A percentile compares a stretch with the other conserved stretches of the same genome.
Evolutionary conservation across 306 rosid genomes (phyloP).

Genomic region (Clitoria ternatea): DNA sequence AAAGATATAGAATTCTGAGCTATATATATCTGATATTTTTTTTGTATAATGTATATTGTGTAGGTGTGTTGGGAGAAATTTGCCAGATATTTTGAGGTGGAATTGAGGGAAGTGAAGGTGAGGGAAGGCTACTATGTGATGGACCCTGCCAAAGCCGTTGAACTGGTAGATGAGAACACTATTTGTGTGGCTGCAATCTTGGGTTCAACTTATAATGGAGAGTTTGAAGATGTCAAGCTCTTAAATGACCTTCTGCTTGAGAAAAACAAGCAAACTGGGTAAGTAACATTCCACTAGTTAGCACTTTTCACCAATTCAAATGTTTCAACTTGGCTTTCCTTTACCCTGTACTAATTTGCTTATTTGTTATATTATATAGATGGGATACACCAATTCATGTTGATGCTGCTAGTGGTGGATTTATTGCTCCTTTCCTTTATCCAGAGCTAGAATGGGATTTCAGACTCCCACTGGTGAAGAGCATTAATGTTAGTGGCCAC

Average conservation of each 20-base stretch:
- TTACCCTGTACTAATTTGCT: neutral
- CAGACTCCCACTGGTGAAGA: conserved; percentile 72
- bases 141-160: conserved; percentile 74
- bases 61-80: conserved; percentile 85
- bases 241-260: conserved; percentile 51
- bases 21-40: neutral
- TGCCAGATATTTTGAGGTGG: conserved; percentile 73
- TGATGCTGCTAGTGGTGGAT: conserved; percentile 85
- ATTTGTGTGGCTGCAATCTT: conserved; percentile 78
- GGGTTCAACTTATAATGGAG: conserved; percentile 82
- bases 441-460: conserved; percentile 88
- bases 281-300: neutral
- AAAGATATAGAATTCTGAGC: neutral
- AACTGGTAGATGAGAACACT: conserved; percentile 79
- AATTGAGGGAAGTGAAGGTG: conserved; percentile 64
- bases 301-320: neutral
- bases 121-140: conserved; percentile 69
- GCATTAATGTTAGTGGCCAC: conserved; percentile 85
- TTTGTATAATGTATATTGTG: neutral
- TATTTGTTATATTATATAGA: conserved; percentile 23
- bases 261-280: conserved; percentile 64
- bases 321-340: neutral
- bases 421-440: conserved; percentile 72
- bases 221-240: conserved; percentile 78
- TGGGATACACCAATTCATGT: conserved; percentile 86